Evolutionary conservation across 202 grass and related monocot species (phyloP).

Genomic region (Setaria italica): DNA sequence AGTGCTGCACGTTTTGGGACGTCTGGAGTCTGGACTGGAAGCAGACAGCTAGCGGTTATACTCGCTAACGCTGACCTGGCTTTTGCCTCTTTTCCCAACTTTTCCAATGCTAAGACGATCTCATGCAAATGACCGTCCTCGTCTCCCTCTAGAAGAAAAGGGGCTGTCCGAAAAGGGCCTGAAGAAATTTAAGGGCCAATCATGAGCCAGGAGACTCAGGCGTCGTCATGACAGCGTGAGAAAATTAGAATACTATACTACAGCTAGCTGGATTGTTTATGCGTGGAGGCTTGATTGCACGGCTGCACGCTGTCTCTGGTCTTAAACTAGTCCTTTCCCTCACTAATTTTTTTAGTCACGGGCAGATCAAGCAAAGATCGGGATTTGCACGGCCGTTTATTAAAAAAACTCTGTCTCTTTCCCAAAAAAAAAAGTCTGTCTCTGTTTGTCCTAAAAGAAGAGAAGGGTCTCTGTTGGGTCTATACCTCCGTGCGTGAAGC

Average conservation of each 20-base stretch:
- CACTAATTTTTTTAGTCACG: neutral
- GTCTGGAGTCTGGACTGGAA: too few species aligned
- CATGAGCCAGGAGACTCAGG: neutral
- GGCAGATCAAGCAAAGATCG: constrained; percentile 8
- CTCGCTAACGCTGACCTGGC: neutral
- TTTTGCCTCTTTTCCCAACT: neutral
- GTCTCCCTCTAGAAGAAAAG: too few species aligned
- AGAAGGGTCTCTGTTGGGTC: neutral
- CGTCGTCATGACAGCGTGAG: neutral
- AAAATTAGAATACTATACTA: neutral
- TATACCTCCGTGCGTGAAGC: too few species aligned
- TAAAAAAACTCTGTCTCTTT: neutral
- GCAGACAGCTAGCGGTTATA: too few species aligned
- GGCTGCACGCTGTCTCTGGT: constrained; percentile 25
- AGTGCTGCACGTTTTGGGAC: neutral
- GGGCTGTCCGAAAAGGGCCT: neutral
- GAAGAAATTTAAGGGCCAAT: neutral
- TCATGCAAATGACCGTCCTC: neutral
- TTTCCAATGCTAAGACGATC: neutral
- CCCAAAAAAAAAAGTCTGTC: neutral
- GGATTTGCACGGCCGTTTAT: constrained; percentile 14
- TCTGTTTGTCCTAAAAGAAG: neutral
- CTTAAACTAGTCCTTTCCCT: constrained; percentile 38
- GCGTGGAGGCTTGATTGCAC: constrained; percentile 25
- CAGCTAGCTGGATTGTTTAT: neutral